Evolutionary conservation across 2,329 filamentous ascomycete genomes (phyloP).

Genomic region (Fusarium denticulatum): DNA sequence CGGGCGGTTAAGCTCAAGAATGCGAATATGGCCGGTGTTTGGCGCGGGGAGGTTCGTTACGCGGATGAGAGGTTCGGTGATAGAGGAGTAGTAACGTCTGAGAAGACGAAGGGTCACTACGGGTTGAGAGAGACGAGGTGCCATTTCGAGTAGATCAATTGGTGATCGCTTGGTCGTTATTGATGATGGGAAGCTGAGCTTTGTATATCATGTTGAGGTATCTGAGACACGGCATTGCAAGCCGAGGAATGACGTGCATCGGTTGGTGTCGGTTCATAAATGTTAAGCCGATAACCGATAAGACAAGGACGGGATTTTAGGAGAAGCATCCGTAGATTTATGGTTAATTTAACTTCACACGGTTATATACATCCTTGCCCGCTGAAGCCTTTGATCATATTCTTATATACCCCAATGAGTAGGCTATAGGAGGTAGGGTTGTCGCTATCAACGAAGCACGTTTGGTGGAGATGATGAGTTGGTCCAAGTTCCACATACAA

Average conservation of each 20-base stretch:
- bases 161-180: not conserved
- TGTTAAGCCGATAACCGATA: constrained; percentile 40
- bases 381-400: not conserved
- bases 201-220: not conserved
- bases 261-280: constrained; percentile 33
- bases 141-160: constrained; percentile 40
- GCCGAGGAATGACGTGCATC: constrained; percentile 33
- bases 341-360: constrained; percentile 1
- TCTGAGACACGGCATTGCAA: not conserved
- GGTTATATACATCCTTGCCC: not conserved
- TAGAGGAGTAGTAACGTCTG: constrained; percentile 54
- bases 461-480: constrained; percentile 29
- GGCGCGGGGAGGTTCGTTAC: constrained; percentile 80
- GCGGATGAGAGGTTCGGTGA: constrained; percentile 67
- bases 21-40: constrained; percentile 82
- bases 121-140: constrained; percentile 44
- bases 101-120: constrained; percentile 33
- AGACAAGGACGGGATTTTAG: not conserved
- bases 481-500: constrained; percentile 19
- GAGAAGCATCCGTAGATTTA: constrained; percentile 3
- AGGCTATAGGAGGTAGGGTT: not conserved
- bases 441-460: not conserved
- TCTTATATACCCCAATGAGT: no score
- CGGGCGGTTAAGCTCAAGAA: constrained; percentile 88
- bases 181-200: not conserved